A percentile compares a stretch with the other conserved stretches of the same genome.
These are phyloP conservation scores for Paramecium tetraurelia DNA, from an alignment of 73 alveolate genomes.

Conservation along the genomic window DNA sequence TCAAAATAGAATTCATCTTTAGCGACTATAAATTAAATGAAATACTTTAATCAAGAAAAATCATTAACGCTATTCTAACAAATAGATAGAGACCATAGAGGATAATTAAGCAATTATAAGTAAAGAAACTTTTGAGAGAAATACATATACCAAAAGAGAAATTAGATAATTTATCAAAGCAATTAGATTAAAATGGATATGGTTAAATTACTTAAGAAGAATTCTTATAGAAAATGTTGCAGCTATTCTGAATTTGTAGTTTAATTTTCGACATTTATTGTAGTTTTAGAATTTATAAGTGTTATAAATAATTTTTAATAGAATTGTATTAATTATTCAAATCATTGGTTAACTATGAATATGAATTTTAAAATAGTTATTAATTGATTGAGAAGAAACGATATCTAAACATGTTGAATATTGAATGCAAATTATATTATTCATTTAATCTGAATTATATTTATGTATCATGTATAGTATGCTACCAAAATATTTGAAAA, in stretches of 20 bases:
- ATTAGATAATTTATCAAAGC: not conserved
- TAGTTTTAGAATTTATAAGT: not conserved
- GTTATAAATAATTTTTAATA: too few relatives aligned
- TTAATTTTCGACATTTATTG: not conserved
- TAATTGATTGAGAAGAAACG: too few relatives aligned
- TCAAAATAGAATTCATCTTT: not conserved
- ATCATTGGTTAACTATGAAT: too few relatives aligned
- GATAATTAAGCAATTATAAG: not conserved
- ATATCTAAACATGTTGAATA: too few relatives aligned
- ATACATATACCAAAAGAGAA: not conserved
- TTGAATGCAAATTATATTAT: not conserved
- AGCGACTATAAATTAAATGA: not conserved
- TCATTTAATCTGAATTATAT: not conserved
- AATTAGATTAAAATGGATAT: constrained; percentile 34
- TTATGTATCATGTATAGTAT: not conserved
- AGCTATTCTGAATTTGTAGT: not conserved
- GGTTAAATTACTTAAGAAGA: constrained; percentile 9
- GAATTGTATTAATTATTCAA: too few relatives aligned
- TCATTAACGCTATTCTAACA: not conserved
- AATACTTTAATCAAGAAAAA: constrained; percentile 7
- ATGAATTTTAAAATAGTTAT: too few relatives aligned
- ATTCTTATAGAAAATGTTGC: not conserved
- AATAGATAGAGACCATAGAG: constrained; percentile 42
- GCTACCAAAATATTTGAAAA: not conserved
- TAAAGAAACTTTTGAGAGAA: not conserved